Percentiles rank a stretch among this genome's conserved stretches.
Conservation (phyloP, 179 eudicot species). For the Pouteria campechiana region DNA sequence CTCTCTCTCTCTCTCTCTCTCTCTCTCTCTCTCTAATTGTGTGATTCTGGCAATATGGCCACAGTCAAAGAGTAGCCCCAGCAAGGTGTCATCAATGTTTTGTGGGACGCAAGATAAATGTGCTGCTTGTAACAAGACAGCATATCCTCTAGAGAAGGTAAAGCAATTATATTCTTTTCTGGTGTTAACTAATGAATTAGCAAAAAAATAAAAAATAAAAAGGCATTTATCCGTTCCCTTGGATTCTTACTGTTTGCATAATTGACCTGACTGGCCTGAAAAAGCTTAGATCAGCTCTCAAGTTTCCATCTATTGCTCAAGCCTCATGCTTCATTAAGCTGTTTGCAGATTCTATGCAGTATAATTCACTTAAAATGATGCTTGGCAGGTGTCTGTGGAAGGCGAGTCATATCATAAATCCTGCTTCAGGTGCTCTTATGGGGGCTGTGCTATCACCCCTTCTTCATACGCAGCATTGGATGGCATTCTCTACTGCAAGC, state of each 20-base stretch:
- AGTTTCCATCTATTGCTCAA: not conserved
- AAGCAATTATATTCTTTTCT: not conserved
- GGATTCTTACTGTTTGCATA: not conserved
- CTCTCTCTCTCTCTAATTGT: not conserved
- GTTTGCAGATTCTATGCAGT: not conserved
- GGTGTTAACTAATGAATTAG: no score
- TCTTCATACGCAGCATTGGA: constrained; percentile 83
- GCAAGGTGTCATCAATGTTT: constrained; percentile 62
- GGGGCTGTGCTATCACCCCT: constrained; percentile 54
- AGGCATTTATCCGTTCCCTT: not conserved
- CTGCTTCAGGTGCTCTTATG: constrained; percentile 81
- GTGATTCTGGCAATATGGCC: no score
- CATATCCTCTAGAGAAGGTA: constrained; percentile 88
- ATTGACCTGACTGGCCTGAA: not conserved
- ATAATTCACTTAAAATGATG: not conserved
- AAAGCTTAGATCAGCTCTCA: not conserved
- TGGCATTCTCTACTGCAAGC: constrained; percentile 77
- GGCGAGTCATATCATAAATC: constrained; percentile 70
- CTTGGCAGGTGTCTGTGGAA: constrained; percentile 52
- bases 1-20: not conserved
- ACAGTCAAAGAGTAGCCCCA: constrained; percentile 43
- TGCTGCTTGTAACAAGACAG: constrained; percentile 62
- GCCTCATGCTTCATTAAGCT: not conserved
- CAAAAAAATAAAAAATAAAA: no score
- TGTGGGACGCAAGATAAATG: constrained; percentile 90